Evolutionary conservation across 1,284 basidiomycete species (phyloP).

Genomic region (Entoloma clypeatum): DNA sequence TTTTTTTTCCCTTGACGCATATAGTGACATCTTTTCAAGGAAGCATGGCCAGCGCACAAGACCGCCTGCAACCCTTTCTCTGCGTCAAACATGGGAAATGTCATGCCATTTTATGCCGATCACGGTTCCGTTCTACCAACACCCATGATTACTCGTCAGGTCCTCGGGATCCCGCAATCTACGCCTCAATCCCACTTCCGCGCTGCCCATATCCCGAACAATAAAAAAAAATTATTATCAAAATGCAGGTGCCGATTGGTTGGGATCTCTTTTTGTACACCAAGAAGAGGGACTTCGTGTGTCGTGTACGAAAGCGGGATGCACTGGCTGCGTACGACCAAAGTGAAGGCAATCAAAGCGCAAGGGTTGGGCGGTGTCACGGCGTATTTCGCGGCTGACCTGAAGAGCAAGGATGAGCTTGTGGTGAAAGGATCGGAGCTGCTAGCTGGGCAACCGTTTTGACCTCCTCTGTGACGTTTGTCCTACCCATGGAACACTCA

Average conservation of each 20-base stretch:
- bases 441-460: slow-evolving; percentile 46
- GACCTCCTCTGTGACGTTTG: too few species aligned
- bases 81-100: slow-evolving; percentile 36
- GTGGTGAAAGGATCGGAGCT: slow-evolving; percentile 48
- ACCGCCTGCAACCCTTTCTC: slow-evolving; percentile 42
- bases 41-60: slow-evolving; percentile 49
- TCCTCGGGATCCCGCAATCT: slow-evolving; percentile 29
- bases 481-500: too few species aligned
- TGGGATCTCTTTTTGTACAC: slow-evolving; percentile 44
- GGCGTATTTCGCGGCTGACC: slow-evolving; percentile 53
- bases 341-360: slow-evolving; percentile 30
- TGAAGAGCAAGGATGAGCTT: slow-evolving; percentile 43
- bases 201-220: slow-evolving; percentile 27
- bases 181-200: slow-evolving; percentile 24
- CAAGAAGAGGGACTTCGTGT: slow-evolving; percentile 49
- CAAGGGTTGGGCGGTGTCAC: slow-evolving; percentile 45
- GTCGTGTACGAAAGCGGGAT: slow-evolving; percentile 33
- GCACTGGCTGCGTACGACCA: slow-evolving; percentile 37
- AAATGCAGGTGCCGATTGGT: slow-evolving; percentile 41
- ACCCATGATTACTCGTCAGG: slow-evolving; percentile 30
- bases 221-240: slow-evolving; percentile 46
- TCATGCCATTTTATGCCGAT: slow-evolving; percentile 42
- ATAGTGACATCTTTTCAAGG: slow-evolving; percentile 26
- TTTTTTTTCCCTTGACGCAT: background rate
- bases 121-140: slow-evolving; percentile 26